Percentiles rank a stretch among this genome's conserved stretches.
phyloP scores from a whole-genome alignment of 108 stramenopile species.

The Cyclotella cryptica region DNA sequence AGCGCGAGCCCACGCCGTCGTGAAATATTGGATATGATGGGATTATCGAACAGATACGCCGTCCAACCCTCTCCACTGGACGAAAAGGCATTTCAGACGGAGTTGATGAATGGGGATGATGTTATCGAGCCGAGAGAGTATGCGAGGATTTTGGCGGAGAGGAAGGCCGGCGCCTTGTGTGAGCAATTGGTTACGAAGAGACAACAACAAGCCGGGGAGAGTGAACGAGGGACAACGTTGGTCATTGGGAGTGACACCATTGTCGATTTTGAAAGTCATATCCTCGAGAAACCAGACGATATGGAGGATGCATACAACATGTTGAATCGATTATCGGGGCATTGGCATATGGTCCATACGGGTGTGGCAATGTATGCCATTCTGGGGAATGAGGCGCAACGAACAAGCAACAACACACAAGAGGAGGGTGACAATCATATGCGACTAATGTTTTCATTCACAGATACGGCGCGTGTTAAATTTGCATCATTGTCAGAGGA shows the following conservation, averaged over 20 bases:
- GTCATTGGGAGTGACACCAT: conserved; percentile 83
- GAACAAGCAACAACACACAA: background rate
- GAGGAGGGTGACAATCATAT: conserved; percentile 18
- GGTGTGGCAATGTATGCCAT: conserved; percentile 83
- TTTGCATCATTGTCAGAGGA: conserved; percentile 72
- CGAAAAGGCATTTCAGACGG: conserved; percentile 65
- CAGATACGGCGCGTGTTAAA: conserved; percentile 81
- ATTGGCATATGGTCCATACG: conserved; percentile 89
- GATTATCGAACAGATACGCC: conserved; percentile 58
- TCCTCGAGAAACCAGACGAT: conserved; percentile 91
- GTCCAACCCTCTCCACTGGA: conserved; percentile 73
- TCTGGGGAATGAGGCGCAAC: background rate
- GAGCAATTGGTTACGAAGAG: conserved; percentile 7
- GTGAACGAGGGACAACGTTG: conserved; percentile 43
- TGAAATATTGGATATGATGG: conserved; percentile 91
- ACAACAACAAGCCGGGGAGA: background rate
- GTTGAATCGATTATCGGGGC: conserved; percentile 78
- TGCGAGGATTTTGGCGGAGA: conserved; percentile 70
- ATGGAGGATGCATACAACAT: conserved; percentile 75
- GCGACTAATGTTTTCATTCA: conserved; percentile 66
- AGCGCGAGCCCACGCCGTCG: conserved; percentile 76
- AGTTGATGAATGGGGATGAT: conserved; percentile 44
- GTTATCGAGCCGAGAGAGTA: conserved; percentile 58
- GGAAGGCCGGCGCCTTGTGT: conserved; percentile 76
- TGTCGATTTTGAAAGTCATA: conserved; percentile 70